Evolutionary conservation across 2,329 filamentous ascomycete species (phyloP).

Genomic region (Colletotrichum aenigma): DNA sequence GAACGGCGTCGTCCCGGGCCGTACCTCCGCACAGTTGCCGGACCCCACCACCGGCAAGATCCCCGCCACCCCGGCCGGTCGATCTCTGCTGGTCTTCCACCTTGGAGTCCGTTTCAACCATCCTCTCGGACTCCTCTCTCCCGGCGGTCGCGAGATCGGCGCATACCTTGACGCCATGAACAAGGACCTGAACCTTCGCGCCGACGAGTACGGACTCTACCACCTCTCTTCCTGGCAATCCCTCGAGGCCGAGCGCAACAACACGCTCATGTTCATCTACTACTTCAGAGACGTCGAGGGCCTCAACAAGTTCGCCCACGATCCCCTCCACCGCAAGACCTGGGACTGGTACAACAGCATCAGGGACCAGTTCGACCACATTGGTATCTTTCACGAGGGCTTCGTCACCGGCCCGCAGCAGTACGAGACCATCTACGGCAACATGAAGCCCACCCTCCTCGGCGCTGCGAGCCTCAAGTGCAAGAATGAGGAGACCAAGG

Average conservation of each 20-base stretch:
- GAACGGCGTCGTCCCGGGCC: slow-evolving; percentile 33
- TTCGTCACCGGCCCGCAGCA: slow-evolving; percentile 47
- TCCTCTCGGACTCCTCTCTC: slow-evolving; percentile 52
- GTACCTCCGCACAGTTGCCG: slow-evolving; percentile 37
- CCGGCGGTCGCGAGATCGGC: slow-evolving; percentile 44
- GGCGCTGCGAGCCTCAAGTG: slow-evolving; percentile 29
- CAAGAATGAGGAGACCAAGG: slow-evolving; percentile 24
- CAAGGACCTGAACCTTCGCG: slow-evolving; percentile 33
- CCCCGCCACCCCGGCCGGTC: slow-evolving; percentile 26
- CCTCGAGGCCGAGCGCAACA: slow-evolving; percentile 40
- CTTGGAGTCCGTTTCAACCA: slow-evolving; percentile 50
- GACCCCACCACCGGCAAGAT: slow-evolving; percentile 27
- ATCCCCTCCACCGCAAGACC: slow-evolving; percentile 47
- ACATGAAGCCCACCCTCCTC: slow-evolving; percentile 42
- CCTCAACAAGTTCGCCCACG: slow-evolving; percentile 57
- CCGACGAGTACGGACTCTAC: slow-evolving; percentile 52
- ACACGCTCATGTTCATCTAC: slow-evolving; percentile 44
- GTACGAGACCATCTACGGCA: slow-evolving; percentile 58
- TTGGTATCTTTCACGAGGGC: slow-evolving; percentile 61
- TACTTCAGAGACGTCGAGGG: slow-evolving; percentile 56
- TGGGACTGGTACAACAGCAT: slow-evolving; percentile 53
- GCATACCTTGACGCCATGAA: slow-evolving; percentile 43
- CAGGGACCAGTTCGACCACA: slow-evolving; percentile 36
- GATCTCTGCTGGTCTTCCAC: slow-evolving; percentile 46
- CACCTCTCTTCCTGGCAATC: slow-evolving; percentile 44